Evolutionary conservation across 1,284 basidiomycete genomes (phyloP), one percentile per base, ranked within the genome.

Genomic region (Trichosporon faecale): DNA sequence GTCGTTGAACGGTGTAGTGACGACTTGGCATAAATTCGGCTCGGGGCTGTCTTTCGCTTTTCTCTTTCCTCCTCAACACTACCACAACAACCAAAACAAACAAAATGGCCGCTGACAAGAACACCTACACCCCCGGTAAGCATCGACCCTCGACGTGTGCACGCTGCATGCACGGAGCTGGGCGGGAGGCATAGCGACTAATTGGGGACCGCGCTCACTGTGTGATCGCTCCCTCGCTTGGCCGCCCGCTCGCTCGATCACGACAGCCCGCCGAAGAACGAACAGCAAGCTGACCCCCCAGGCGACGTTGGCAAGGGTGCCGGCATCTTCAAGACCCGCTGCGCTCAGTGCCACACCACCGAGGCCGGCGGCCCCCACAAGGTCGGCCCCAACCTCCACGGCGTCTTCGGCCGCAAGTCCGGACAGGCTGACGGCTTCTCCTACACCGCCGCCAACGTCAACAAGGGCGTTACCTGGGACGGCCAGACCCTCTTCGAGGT

Each of bases 281-380:
- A 52, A 52, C 49, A 52, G 35, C n/a, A n/a, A n/a, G 40, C 72
- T 66, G 65, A 70, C 72, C 5, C 61, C 25, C 66, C 44, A 94
- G 94, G 95, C 89, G 93, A 96, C 86, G 85, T 90, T 79, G 78
- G 78, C 73, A 96, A 95, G 88, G 94, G 94, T 85, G 94, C 94
- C 81, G 86, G 87, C 84, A 90, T 95, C 82, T 68, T 67, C 65
- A 72, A 84, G 89, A 96, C 94, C 77, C 93, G 95, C 76, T 99
- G 96, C 83, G 94, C 94, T 71, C 95, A 98, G 85, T 99, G 96
- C 87, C 96, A 99, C 86, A 98, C 94, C 76, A 85, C 93, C 77
- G 93, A 87, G 76, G 86, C 88, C 76, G 92, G 93, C 75, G 95
- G 91, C 72, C 75, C 82, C 71, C 76, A 84, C 80, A 80, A 85